Percentiles rank a stretch among this genome's conserved stretches.
These are phyloP conservation scores for Hypomontagnella monticulosa DNA, from an alignment of 495 filamentous ascomycete species.

Conservation along the genomic window DNA sequence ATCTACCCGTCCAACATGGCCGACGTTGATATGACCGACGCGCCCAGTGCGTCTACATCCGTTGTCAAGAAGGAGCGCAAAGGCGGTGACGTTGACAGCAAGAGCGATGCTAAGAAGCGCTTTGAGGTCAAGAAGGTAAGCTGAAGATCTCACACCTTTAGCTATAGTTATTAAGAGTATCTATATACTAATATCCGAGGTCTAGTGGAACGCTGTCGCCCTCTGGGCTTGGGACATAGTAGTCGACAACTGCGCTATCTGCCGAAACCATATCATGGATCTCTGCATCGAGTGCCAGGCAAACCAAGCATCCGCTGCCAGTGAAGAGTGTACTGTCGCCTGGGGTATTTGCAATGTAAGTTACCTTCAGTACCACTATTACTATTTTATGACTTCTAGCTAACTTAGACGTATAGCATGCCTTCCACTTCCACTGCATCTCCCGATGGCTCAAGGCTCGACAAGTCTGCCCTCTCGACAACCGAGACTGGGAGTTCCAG, in stretches of 20 bases:
- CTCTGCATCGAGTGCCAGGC: conserved; percentile 99
- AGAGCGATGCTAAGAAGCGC: conserved; percentile 81
- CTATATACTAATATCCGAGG: conserved; percentile 32
- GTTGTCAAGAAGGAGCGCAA: conserved; percentile 66
- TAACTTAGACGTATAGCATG: conserved; percentile 71
- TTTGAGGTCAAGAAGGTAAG: conserved; percentile 98
- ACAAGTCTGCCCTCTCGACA: conserved; percentile 97
- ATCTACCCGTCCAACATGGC: conserved; percentile 67
- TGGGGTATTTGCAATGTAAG: conserved; percentile 99
- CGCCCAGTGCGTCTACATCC: conserved; percentile 57
- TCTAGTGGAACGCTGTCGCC: conserved; percentile 97
- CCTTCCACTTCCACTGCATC: conserved; percentile 99
- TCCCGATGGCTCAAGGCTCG: conserved; percentile 99
- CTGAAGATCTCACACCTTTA: background rate
- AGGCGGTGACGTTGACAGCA: conserved; percentile 62
- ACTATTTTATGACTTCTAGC: conserved; percentile 3
- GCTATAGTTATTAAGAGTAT: too few relatives aligned
- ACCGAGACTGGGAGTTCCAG: conserved; percentile 99
- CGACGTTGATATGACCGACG: conserved; percentile 97
- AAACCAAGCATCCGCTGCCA: conserved; percentile 98
- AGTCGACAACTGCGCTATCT: conserved; percentile 99
- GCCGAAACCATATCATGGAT: conserved; percentile 99
- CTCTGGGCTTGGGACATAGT: conserved; percentile 99
- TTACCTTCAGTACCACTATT: conserved; percentile 16
- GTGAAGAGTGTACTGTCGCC: conserved; percentile 97